A percentile compares a stretch with the other conserved stretches of the same genome.
Evolutionary conservation across 2,329 filamentous ascomycete species (phyloP).

Genomic region (Dactylonectria estremocensis): DNA sequence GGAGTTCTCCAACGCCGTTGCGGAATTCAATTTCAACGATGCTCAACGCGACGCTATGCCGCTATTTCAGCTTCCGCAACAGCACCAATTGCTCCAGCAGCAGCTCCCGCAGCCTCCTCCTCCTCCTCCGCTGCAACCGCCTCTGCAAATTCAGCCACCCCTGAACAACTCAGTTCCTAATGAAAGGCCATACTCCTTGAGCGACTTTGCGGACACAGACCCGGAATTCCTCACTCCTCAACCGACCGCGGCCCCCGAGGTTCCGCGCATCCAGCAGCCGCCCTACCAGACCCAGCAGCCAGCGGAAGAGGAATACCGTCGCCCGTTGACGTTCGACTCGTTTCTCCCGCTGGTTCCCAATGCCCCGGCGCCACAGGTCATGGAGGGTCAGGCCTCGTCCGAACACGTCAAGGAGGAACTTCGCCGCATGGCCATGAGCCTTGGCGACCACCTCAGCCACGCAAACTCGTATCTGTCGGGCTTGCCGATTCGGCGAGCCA

Average conservation of each 20-base stretch:
- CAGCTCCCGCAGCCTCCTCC: slow-evolving; percentile 24
- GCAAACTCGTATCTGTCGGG: slow-evolving; percentile 62
- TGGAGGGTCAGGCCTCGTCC: slow-evolving; percentile 68
- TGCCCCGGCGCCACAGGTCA: slow-evolving; percentile 65
- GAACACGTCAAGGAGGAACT: slow-evolving; percentile 68
- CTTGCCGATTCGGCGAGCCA: slow-evolving; percentile 56
- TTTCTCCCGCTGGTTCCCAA: slow-evolving; percentile 56
- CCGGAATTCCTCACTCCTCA: slow-evolving; percentile 55
- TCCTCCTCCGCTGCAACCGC: slow-evolving; percentile 17
- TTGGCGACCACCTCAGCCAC: slow-evolving; percentile 64
- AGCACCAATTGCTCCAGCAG: slow-evolving; percentile 37
- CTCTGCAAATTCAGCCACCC: slow-evolving; percentile 27
- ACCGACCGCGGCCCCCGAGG: slow-evolving; percentile 47
- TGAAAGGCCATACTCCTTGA: slow-evolving; percentile 56
- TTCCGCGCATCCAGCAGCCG: slow-evolving; percentile 38
- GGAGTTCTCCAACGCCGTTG: slow-evolving; percentile 60
- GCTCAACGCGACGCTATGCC: slow-evolving; percentile 37
- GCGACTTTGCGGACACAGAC: slow-evolving; percentile 59
- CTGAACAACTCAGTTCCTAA: slow-evolving; percentile 34
- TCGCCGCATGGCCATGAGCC: slow-evolving; percentile 64
- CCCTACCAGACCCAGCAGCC: slow-evolving; percentile 40
- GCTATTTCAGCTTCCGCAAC: slow-evolving; percentile 38
- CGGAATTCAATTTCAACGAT: slow-evolving; percentile 49
- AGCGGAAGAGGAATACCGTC: slow-evolving; percentile 35
- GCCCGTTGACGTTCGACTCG: slow-evolving; percentile 32